phyloP scores from a whole-genome alignment of 306 rosid genomes.

The Betula pendula region DNA sequence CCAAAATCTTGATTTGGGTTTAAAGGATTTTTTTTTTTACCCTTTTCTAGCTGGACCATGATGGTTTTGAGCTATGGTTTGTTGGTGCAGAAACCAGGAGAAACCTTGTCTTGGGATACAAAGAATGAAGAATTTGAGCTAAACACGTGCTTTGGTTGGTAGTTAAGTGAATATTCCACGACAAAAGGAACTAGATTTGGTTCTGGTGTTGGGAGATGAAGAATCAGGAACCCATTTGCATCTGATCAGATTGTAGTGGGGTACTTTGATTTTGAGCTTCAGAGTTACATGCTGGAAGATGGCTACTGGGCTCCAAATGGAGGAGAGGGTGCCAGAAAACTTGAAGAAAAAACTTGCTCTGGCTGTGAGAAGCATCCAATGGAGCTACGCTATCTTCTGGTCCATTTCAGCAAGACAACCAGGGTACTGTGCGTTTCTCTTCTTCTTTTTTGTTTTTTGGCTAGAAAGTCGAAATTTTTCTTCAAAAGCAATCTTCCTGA shows the following conservation, averaged over 20 bases:
- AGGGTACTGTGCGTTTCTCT: slow-evolving; percentile 41
- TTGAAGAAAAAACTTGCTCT: slow-evolving; percentile 70
- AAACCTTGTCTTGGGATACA: slow-evolving; percentile 14
- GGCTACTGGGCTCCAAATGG: slow-evolving; percentile 30
- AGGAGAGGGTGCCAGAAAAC: slow-evolving; percentile 47
- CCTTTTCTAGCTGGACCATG: slow-evolving; percentile 9
- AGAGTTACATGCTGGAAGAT: slow-evolving; percentile 31
- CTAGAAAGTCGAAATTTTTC: background rate
- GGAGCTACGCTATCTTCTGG: slow-evolving; percentile 91
- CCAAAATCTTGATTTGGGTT: slow-evolving; percentile 5
- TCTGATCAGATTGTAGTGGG: slow-evolving; percentile 13
- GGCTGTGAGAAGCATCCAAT: slow-evolving; percentile 78
- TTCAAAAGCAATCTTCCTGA: no score
- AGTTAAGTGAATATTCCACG: background rate
- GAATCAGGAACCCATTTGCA: slow-evolving; percentile 11
- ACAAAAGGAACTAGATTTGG: slow-evolving; percentile 12
- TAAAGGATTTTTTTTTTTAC: background rate
- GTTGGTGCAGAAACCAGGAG: slow-evolving; percentile 14
- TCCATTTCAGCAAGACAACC: slow-evolving; percentile 56
- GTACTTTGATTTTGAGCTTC: slow-evolving; percentile 15
- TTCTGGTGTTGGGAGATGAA: slow-evolving; percentile 24
- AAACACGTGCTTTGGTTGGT: slow-evolving; percentile 8
- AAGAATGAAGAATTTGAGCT: slow-evolving; percentile 15
- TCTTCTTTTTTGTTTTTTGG: background rate
- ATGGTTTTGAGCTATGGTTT: slow-evolving; percentile 12